Evolutionary conservation across 495 filamentous ascomycete species (phyloP), one percentile per base, ranked within the genome.

Genomic region (Chlorociboria aeruginascens): DNA sequence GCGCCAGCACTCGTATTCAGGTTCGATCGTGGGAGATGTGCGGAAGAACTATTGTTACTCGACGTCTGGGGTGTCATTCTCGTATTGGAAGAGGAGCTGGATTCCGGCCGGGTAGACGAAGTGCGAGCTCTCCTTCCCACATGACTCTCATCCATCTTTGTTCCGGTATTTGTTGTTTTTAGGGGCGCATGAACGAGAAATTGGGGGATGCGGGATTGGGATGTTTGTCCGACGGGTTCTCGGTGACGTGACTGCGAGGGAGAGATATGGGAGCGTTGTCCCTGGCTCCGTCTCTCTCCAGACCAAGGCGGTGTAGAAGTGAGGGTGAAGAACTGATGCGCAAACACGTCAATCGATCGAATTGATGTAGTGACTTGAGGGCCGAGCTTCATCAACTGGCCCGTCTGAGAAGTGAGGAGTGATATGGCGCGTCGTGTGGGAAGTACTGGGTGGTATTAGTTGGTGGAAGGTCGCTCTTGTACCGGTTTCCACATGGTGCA

Each of bases 41-140:
- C 45, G 8, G 52, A 46, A 1, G 49, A 55, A 38, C 40, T 46
- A 40, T 55, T 59, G 13, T n/a, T 45, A 32, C 40, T 66, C 36
- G 60, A 53, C 49, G 63, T 70, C 28, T 60, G 53, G 8, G 58
- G 48, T 12, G 67, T 67, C 58, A 61, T 63, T 48, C 63, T 61
- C 32, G 61, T 66, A 46, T 65, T 55, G 20, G 59, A 64, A 13
- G 60, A 65, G 40, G 68, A 64, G 34, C 55, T 56, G 3, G 60
- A 66, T 54, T 63, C 69, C 3, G 66, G 61, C 34, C 66, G 59
- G n/a, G 68, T 69, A 25, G 63, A 52, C 8, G 64, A 60, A 50
- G 16, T 57, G 20, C 48, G 48, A 31, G 8, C 20, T 33, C 43
- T 14, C 32, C 42, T 12, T 8, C 34, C 25, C 28, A 20, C 7